A percentile compares a stretch with the other conserved stretches of the same genome.
Conservation (phyloP, 2,329 filamentous ascomycete species). For the Herpotrichia juniperi region DNA sequence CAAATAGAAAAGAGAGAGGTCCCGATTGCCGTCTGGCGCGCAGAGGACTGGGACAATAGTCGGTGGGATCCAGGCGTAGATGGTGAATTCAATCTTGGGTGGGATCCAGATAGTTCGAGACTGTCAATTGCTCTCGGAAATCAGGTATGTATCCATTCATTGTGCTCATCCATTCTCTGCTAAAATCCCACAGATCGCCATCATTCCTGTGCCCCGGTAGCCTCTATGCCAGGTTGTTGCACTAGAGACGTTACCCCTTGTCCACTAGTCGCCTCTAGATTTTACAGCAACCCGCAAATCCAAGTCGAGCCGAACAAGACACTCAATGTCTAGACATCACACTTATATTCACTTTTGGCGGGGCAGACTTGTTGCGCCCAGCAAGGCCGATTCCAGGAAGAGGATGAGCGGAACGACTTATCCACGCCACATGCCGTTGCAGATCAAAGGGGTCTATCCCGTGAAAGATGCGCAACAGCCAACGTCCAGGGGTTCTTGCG, state of each 20-base stretch:
- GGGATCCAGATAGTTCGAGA: conserved; percentile 46
- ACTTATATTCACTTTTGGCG: background rate
- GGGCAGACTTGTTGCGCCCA: background rate
- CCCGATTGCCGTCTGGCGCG: conserved; percentile 43
- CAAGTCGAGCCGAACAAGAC: background rate
- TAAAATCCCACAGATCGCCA: conserved; percentile 33
- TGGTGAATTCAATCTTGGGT: conserved; percentile 44
- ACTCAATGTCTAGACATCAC: background rate
- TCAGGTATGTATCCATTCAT: conserved; percentile 33
- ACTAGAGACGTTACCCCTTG: conserved; percentile 1
- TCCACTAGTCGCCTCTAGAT: background rate
- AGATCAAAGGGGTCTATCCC: background rate
- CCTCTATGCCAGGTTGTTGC: background rate
- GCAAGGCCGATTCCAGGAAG: background rate
- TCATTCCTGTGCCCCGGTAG: conserved; percentile 40
- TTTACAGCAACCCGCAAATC: background rate
- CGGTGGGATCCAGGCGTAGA: conserved; percentile 41
- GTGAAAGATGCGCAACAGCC: background rate
- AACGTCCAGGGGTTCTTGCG: conserved; percentile 4
- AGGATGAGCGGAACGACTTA: background rate
- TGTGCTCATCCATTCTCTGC: background rate
- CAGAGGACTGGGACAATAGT: conserved; percentile 28
- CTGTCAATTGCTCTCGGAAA: conserved; percentile 46
- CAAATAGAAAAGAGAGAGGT: conserved; percentile 39
- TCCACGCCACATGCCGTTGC: background rate